Percentiles rank a stretch among this genome's conserved stretches.
phyloP scores from a whole-genome alignment of 805 yeast species.

The Ogataea salicorniae region DNA sequence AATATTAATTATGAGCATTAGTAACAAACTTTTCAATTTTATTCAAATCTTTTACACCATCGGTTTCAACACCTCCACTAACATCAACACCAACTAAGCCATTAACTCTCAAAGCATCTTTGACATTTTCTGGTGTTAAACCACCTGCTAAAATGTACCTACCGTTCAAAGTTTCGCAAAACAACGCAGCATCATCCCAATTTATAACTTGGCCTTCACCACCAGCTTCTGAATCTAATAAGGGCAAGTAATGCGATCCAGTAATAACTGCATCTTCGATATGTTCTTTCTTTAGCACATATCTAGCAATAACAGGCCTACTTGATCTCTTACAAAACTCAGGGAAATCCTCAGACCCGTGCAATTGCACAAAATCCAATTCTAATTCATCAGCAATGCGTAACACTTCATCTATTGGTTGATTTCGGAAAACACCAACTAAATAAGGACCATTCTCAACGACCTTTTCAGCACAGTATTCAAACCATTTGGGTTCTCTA shows the following conservation, averaged over 20 bases:
- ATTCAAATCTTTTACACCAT: conserved; percentile 62
- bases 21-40: conserved; percentile 59
- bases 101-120: conserved; percentile 38
- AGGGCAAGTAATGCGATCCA: conserved; percentile 46
- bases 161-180: conserved; percentile 28
- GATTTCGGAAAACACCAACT: conserved; percentile 92
- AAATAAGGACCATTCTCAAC: conserved; percentile 52
- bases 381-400: conserved; percentile 37
- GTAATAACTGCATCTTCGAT: conserved; percentile 18
- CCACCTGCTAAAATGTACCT: conserved; percentile 85
- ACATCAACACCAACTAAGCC: conserved; percentile 92
- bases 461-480: conserved; percentile 22
- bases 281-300: conserved; percentile 51
- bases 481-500: conserved; percentile 31
- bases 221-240: conserved; percentile 84
- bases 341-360: conserved; percentile 64
- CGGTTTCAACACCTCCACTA: conserved; percentile 87
- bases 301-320: conserved; percentile 70
- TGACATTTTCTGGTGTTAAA: conserved; percentile 68
- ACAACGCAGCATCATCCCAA: conserved; percentile 52
- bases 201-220: conserved; percentile 84
- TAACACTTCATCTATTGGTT: conserved; percentile 57
- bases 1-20: conserved; percentile 33
- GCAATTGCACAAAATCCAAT: conserved; percentile 81
- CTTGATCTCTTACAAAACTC: conserved; percentile 34